Conservation (phyloP, 345 rosid genomes). For the Euphorbia lathyris region DNA sequence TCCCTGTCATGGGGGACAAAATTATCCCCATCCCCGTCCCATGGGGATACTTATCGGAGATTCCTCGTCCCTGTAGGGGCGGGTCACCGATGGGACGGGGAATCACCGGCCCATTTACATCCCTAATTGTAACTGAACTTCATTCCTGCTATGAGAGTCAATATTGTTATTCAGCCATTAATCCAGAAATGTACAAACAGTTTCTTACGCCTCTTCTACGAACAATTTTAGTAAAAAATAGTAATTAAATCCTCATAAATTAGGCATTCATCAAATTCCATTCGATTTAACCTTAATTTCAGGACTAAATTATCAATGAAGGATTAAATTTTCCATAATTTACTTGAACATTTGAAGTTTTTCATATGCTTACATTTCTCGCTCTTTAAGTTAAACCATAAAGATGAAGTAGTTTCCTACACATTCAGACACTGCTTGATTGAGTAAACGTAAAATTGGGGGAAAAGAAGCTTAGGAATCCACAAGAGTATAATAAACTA, state of each 20-base stretch:
- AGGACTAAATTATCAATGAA: background rate
- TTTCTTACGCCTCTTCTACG: background rate
- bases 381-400: background rate
- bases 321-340: background rate
- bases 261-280: background rate
- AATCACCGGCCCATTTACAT: too few species aligned
- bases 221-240: background rate
- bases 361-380: background rate
- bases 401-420: background rate
- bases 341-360: background rate
- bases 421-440: background rate
- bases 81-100: too few species aligned
- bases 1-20: too few species aligned
- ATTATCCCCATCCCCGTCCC: too few species aligned
- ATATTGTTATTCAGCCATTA: background rate
- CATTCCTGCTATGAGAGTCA: background rate
- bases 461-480: background rate
- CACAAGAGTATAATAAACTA: background rate
- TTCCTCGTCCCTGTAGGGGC: too few species aligned
- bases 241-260: background rate
- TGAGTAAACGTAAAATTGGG: background rate
- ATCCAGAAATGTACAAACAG: background rate
- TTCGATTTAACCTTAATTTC: background rate
- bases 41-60: too few species aligned
- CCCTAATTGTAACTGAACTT: background rate